Evolutionary conservation across 2,329 filamentous ascomycete genomes (phyloP).

Genomic region (Trichoderma pleuroti): DNA sequence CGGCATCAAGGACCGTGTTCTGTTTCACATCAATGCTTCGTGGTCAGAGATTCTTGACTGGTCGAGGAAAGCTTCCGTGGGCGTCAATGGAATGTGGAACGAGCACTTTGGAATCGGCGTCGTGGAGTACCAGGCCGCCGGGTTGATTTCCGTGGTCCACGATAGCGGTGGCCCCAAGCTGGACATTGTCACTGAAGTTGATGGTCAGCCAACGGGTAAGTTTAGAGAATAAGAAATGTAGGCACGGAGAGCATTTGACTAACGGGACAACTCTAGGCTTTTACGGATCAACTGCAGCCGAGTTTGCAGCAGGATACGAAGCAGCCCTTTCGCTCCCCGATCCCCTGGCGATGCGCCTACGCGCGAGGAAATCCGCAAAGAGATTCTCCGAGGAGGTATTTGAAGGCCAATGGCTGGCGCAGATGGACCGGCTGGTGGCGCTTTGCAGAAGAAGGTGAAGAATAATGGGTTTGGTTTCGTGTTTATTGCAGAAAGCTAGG

Average conservation of each 20-base stretch:
- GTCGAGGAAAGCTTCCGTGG: slow-evolving; percentile 72
- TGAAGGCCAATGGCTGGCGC: slow-evolving; percentile 68
- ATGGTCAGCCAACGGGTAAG: slow-evolving; percentile 73
- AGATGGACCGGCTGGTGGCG: slow-evolving; percentile 69
- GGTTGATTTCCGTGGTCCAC: slow-evolving; percentile 88
- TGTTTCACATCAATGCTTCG: slow-evolving; percentile 84
- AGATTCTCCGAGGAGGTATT: slow-evolving; percentile 90
- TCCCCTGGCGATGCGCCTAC: slow-evolving; percentile 67
- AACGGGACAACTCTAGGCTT: slow-evolving; percentile 57
- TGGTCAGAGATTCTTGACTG: slow-evolving; percentile 85
- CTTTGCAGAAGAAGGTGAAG: slow-evolving; percentile 29
- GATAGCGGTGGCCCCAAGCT: slow-evolving; percentile 88
- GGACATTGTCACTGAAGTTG: slow-evolving; percentile 82
- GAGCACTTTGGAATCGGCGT: slow-evolving; percentile 99
- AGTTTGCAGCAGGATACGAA: slow-evolving; percentile 79
- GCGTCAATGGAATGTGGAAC: slow-evolving; percentile 99
- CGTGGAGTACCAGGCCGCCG: slow-evolving; percentile 95
- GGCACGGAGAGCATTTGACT: background rate
- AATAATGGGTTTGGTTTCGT: background rate
- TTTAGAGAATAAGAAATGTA: background rate
- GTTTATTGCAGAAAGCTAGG: slow-evolving; percentile 18
- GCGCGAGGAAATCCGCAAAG: slow-evolving; percentile 74
- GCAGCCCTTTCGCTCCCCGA: slow-evolving; percentile 71
- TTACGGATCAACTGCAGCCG: slow-evolving; percentile 71
- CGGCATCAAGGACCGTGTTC: slow-evolving; percentile 75